These are phyloP conservation scores for Lasiodiplodia gonubiensis DNA, from an alignment of 2,329 filamentous ascomycete genomes.

Conservation along the genomic window DNA sequence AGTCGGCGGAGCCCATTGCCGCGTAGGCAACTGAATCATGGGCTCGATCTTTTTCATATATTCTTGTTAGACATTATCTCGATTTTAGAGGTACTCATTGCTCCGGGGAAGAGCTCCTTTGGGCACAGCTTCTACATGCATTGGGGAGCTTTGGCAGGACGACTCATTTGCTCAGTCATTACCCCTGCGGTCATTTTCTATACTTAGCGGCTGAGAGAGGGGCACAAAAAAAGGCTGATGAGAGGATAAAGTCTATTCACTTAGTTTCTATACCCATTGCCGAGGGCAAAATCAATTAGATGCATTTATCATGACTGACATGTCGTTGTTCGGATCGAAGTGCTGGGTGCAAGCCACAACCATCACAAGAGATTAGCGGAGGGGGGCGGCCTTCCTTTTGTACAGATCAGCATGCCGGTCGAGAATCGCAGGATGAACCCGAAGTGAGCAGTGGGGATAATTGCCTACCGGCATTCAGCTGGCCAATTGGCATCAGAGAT, in stretches of 20 bases:
- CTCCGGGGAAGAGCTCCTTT: neutral
- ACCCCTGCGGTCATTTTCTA: neutral
- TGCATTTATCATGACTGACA: neutral
- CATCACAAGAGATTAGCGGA: too few species aligned
- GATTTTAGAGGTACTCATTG: neutral
- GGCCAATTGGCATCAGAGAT: too few species aligned
- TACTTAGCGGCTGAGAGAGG: neutral
- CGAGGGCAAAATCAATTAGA: neutral
- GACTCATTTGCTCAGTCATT: neutral
- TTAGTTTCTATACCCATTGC: neutral
- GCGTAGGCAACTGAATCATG: neutral
- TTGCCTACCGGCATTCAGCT: too few species aligned
- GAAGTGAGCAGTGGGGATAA: too few species aligned
- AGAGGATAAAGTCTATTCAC: neutral
- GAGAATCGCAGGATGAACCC: too few species aligned
- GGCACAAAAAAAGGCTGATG: neutral
- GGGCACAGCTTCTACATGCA: neutral
- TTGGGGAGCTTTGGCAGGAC: neutral
- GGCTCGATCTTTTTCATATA: neutral
- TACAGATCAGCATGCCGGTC: too few species aligned
- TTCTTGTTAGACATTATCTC: neutral
- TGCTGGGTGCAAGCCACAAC: too few species aligned
- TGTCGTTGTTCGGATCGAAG: neutral
- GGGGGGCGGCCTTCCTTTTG: too few species aligned
- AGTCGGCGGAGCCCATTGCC: slow-evolving; percentile 11